Conservation (phyloP, 2,329 filamentous ascomycete genomes). For the Cercospora citrullina region DNA sequence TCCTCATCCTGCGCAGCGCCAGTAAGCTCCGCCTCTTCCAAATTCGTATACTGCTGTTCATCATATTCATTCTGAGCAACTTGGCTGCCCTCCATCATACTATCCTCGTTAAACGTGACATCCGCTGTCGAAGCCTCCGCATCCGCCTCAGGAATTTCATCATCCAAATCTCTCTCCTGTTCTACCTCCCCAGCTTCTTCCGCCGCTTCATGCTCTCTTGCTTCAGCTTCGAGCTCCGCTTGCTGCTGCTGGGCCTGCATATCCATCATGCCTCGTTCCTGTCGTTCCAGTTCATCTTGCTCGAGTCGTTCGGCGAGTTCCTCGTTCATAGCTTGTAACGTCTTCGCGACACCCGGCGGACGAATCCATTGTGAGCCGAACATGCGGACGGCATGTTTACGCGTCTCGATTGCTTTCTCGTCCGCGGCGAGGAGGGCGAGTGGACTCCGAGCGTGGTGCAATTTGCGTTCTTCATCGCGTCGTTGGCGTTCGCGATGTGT, state of each 20-base stretch:
- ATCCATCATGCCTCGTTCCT: slow-evolving; percentile 71
- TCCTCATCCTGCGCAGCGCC: slow-evolving; percentile 51
- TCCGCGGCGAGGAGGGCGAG: slow-evolving; percentile 72
- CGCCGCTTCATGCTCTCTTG: slow-evolving; percentile 42
- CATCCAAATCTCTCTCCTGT: slow-evolving; percentile 51
- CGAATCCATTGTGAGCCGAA: slow-evolving; percentile 90
- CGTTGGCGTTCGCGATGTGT: slow-evolving; percentile 34
- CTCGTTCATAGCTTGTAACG: slow-evolving; percentile 84
- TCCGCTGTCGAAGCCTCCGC: slow-evolving; percentile 54
- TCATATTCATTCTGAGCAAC: slow-evolving; percentile 45
- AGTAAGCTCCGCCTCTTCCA: slow-evolving; percentile 51
- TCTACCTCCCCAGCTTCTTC: slow-evolving; percentile 54
- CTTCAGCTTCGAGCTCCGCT: slow-evolving; percentile 49
- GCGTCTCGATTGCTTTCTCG: slow-evolving; percentile 72
- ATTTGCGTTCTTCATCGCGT: slow-evolving; percentile 38
- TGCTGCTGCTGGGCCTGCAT: slow-evolving; percentile 64
- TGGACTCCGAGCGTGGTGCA: slow-evolving; percentile 52
- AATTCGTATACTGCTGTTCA: slow-evolving; percentile 45
- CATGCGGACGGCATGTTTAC: slow-evolving; percentile 77
- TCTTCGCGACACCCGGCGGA: slow-evolving; percentile 84
- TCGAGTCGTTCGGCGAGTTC: slow-evolving; percentile 88
- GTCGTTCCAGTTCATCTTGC: slow-evolving; percentile 70
- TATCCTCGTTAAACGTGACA: slow-evolving; percentile 51
- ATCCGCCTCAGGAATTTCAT: slow-evolving; percentile 66
- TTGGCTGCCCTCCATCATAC: slow-evolving; percentile 49